Base-by-base conservation (phyloP, 768 basidiomycete genomes). In the Lactifluus pinguis region DNA sequence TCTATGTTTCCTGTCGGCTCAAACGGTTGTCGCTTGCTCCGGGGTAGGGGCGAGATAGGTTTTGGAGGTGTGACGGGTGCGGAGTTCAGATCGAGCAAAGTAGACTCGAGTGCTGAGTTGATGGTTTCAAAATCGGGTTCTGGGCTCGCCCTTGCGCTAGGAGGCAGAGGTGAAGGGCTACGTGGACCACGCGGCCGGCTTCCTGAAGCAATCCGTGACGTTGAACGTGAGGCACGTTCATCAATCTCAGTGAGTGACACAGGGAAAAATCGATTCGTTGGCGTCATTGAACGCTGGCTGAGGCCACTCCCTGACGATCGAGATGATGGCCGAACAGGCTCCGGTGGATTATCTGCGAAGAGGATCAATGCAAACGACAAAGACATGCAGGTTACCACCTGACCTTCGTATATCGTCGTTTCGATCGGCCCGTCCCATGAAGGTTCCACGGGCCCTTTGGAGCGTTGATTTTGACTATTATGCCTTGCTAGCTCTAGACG, bases 401-500 rank as follows among this genome's bases (percentile, higher is more conserved):
- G 67, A 85, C 89, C 88, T 82, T 92, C 89, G 66, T 87, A 88
- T 65, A 92, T 89, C 2, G 84, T 87, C 32, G 81, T 81, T 65
- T 86, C 85, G 15, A 79, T 69, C 3, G 81, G 76, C 32, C 68
- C 72, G 15, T 83, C 81, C 65, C 79, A 68, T 6, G 74, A 67
- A 55, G 80, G 64, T 49, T 75, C 66, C 10, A 75, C 60, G 48
- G 75, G 69, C 51, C 71, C 69, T 51, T 79, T 79, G 17, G 76
- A 79, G 60, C 82, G 79, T 66, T 92, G 91, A 70, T 80, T 88
- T 68, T 85, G 79, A 69, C 91, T 92, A 69, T 97, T 97, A 65
- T 82, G 81, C 61, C 90, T 77, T 6, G 94, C 94, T 52, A 95
- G 75, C 63, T 90, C 90, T 54, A 97, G 74, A 51, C 87, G 85